Base-by-base conservation (phyloP, 768 basidiomycete species). In the Crepidotus variabilis region DNA sequence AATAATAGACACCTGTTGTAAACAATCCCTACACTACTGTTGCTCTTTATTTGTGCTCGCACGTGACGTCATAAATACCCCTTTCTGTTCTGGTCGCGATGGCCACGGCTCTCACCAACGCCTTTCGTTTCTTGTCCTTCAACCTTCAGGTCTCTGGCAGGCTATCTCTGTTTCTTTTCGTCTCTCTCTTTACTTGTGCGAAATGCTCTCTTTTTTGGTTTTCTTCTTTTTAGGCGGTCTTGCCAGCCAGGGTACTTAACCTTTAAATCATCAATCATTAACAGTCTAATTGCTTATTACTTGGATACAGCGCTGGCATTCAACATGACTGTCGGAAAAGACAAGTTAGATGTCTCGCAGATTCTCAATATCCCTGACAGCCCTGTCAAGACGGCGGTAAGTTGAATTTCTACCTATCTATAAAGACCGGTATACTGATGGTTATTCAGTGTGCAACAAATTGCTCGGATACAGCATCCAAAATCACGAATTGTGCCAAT, bases 211-310 rank as follows among this genome's bases (percentile, higher is more conserved):
- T 59, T 57, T 63, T 54, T 59, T 71, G 59, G 43, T 68, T 61
- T 36, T 69, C 57, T 60, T 72, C 59, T 57, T 79, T 52, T 62
- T 81, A 59, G 61, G 70, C 53, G 70, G 71, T 63, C 75, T 86
- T 72, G 83, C 81, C 67, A 76, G 82, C 61, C 84, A 77, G 83
- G 84, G 87, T 85, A 63, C n/a, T 64, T 54, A n/a, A 8, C 2
- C 1, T 21, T 32, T 45, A 28, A 28, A 28, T 28, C 20, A 28
- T 23, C 18, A 36, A 36, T 18, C 16, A 0, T 2, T 22, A 18
- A 13, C 20, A n/a, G 28, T 43, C 33, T 23, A 33, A 21, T 20
- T 36, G 45, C 50, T 33, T 20, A n/a, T n/a, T n/a, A 23, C 47
- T 46, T 16, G 23, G n/a, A n/a, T 28, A 21, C 45, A 70, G 81